These are phyloP conservation scores for Oropetium thomaeum DNA, from an alignment of 176 grass and related monocot genomes.

Conservation along the genomic window DNA sequence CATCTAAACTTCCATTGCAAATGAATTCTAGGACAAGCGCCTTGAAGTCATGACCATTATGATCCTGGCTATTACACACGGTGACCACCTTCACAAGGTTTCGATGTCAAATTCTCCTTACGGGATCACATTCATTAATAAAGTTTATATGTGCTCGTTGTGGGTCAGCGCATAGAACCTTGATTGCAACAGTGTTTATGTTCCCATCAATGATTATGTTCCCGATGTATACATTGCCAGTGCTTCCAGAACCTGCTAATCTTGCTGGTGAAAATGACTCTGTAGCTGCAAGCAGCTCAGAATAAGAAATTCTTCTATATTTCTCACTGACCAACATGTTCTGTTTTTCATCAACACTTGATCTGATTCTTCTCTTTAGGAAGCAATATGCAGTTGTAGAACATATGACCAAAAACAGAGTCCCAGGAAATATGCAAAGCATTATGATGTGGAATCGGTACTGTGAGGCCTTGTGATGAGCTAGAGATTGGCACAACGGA, in stretches of 20 bases:
- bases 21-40: conserved; percentile 35
- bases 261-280: conserved; percentile 27
- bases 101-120: conserved; percentile 24
- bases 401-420: not conserved
- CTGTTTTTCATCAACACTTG: not conserved
- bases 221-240: conserved; percentile 26
- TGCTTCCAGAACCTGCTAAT: conserved; percentile 37
- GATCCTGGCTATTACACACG: conserved; percentile 8
- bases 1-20: conserved; percentile 32
- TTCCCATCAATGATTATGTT: not conserved
- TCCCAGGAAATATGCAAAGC: conserved; percentile 1
- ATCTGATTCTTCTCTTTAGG: not conserved
- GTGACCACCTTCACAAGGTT: conserved; percentile 39
- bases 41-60: conserved; percentile 29
- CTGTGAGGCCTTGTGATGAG: not conserved
- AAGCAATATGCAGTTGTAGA: not conserved
- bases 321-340: not conserved
- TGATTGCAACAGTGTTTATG: conserved; percentile 9
- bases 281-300: conserved; percentile 13
- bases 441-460: conserved; percentile 3
- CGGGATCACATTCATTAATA: conserved; percentile 25
- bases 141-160: conserved; percentile 27
- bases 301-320: conserved; percentile 28
- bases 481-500: not conserved
- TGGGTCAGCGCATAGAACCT: conserved; percentile 23